A percentile compares a stretch with the other conserved stretches of the same genome.
Evolutionary conservation across 78 protist species (phyloP).

Genomic region (Cavenderia fasciculata): DNA sequence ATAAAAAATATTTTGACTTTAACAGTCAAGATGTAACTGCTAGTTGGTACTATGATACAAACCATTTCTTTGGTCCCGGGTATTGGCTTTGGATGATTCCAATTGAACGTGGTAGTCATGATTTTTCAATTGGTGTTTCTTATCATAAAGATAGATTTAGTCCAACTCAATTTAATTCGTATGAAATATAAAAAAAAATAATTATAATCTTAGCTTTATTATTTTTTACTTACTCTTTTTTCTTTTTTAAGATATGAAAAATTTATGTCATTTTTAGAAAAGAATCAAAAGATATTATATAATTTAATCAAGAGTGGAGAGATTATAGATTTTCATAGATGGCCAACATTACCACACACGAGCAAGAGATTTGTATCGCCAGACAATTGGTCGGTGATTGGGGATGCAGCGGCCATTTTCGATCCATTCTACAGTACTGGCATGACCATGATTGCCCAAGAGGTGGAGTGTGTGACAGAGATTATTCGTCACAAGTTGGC

Average conservation of each 20-base stretch:
- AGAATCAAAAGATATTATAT: conserved; percentile 50
- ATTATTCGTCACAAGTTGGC: background rate
- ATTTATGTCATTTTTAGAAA: conserved; percentile 50
- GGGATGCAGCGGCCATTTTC: conserved; percentile 74
- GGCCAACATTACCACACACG: conserved; percentile 58
- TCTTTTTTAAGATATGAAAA: conserved; percentile 7
- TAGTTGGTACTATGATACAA: conserved; percentile 42
- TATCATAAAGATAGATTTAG: conserved; percentile 43
- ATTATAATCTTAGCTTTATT: too few species aligned
- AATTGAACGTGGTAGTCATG: conserved; percentile 37
- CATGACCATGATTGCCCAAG: conserved; percentile 63
- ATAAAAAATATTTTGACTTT: conserved; percentile 21
- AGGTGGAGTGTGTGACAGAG: conserved; percentile 47
- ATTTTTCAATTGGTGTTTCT: conserved; percentile 59
- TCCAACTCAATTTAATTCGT: conserved; percentile 42
- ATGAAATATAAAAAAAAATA: too few species aligned
- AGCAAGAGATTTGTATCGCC: conserved; percentile 14
- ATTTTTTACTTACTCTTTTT: background rate
- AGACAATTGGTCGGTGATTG: conserved; percentile 59
- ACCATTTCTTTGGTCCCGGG: conserved; percentile 73
- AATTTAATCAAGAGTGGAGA: conserved; percentile 61
- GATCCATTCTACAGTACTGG: conserved; percentile 72
- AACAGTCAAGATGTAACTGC: conserved; percentile 22
- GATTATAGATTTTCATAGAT: conserved; percentile 57
- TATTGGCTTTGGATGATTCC: conserved; percentile 79